phyloP scores from a whole-genome alignment of 306 rosid species.

The Boehmeria nivea region DNA sequence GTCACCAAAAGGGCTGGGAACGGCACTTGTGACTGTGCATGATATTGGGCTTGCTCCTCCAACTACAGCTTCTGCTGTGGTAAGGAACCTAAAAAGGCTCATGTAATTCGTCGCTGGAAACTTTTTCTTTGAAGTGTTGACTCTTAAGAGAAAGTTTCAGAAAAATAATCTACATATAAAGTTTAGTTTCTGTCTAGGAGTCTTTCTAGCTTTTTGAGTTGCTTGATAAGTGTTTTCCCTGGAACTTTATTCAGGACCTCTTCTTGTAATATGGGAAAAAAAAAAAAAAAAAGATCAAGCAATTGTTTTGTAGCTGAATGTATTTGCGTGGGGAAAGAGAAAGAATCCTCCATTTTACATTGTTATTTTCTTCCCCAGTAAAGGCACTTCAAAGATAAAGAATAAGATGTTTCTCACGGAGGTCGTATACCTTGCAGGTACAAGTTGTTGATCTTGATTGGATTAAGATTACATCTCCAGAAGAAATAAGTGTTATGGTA shows the following conservation, averaged over 20 bases:
- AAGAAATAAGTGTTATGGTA: constrained; percentile 79
- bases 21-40: constrained; percentile 58
- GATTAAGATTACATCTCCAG: constrained; percentile 65
- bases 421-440: constrained; percentile 45
- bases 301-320: no score
- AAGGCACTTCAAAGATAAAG: neutral
- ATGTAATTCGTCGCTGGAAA: neutral
- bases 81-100: constrained; percentile 22
- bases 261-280: no score
- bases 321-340: no score
- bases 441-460: constrained; percentile 91
- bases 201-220: neutral
- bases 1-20: constrained; percentile 78
- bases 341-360: no score
- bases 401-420: constrained; percentile 11
- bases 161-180: neutral
- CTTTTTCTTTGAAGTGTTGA: neutral
- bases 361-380: no score
- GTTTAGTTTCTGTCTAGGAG: constrained; percentile 3
- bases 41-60: constrained; percentile 84
- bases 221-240: neutral
- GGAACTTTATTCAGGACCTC: no score
- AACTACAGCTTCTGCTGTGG: constrained; percentile 63
- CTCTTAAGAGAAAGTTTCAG: neutral
- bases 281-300: no score